phyloP scores from a whole-genome alignment of 1,284 basidiomycete species.

The Heterobasidion occidentale region DNA sequence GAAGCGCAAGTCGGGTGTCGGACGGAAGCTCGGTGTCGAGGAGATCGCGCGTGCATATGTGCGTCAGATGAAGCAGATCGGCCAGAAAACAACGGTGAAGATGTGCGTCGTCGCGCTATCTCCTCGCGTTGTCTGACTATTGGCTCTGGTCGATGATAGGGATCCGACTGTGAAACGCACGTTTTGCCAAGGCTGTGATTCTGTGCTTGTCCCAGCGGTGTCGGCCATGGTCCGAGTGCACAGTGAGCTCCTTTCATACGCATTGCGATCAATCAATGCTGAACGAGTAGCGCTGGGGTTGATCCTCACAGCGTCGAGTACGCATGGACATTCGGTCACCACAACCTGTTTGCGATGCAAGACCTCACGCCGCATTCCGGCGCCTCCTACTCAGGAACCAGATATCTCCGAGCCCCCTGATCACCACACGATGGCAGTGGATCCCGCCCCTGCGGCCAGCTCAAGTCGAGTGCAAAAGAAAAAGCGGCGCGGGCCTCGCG shows the following conservation, averaged over 20 bases:
- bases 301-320: constrained; percentile 11
- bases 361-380: constrained; percentile 49
- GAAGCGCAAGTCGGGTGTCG: constrained; percentile 18
- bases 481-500: not conserved
- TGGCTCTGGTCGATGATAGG: constrained; percentile 28
- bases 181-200: constrained; percentile 61
- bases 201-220: constrained; percentile 58
- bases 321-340: constrained; percentile 42
- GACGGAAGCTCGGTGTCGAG: constrained; percentile 21
- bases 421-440: too few relatives aligned
- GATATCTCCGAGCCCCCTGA: too few relatives aligned
- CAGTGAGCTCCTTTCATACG: constrained; percentile 31
- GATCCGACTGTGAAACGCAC: constrained; percentile 76
- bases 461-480: too few relatives aligned
- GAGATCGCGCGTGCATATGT: constrained; percentile 61
- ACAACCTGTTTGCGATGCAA: constrained; percentile 53
- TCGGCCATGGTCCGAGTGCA: constrained; percentile 57
- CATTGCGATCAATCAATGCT: not conserved
- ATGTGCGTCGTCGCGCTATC: constrained; percentile 41
- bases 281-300: too few relatives aligned
- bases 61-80: constrained; percentile 59
- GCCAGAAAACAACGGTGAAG: constrained; percentile 65
- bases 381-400: constrained; percentile 33
- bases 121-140: not conserved
- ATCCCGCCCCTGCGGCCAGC: too few relatives aligned